phyloP scores from a whole-genome alignment of 805 yeast genomes.

The Candida saitoana region DNA sequence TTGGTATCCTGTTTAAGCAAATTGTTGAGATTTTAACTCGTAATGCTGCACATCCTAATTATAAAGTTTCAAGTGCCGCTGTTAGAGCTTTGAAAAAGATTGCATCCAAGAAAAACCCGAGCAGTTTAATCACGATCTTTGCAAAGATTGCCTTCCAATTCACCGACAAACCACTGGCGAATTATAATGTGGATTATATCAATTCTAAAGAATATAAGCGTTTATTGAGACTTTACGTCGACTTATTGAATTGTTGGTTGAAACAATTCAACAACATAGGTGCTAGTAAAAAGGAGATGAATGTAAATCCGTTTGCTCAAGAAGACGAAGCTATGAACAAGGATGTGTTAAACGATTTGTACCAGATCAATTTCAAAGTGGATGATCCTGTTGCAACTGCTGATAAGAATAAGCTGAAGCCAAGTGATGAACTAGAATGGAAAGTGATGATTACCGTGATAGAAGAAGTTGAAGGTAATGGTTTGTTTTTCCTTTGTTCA shows the following conservation, averaged over 20 bases:
- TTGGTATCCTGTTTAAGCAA: constrained; percentile 53
- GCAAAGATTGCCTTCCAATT: constrained; percentile 78
- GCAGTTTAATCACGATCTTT: constrained; percentile 65
- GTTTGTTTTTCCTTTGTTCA: constrained; percentile 84
- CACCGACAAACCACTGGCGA: constrained; percentile 61
- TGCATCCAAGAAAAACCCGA: constrained; percentile 67
- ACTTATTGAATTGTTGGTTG: constrained; percentile 78
- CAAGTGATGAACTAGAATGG: constrained; percentile 65
- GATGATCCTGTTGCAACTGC: constrained; percentile 22
- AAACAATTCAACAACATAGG: constrained; percentile 47
- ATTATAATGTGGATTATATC: constrained; percentile 54
- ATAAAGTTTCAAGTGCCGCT: constrained; percentile 60
- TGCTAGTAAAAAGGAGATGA: constrained; percentile 13
- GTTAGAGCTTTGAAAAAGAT: constrained; percentile 58
- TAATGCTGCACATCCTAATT: constrained; percentile 67
- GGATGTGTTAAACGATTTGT: constrained; percentile 38
- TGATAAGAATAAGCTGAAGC: constrained; percentile 16
- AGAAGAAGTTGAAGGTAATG: constrained; percentile 96
- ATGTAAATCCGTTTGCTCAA: constrained; percentile 24
- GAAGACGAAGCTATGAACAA: constrained; percentile 34
- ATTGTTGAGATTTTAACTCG: constrained; percentile 73
- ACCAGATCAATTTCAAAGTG: constrained; percentile 42
- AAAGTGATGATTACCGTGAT: constrained; percentile 77
- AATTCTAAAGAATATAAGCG: constrained; percentile 59
- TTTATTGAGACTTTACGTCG: constrained; percentile 68